phyloP scores from a whole-genome alignment of 73 alveolate genomes.

The Durusdinium trenchii region DNA sequence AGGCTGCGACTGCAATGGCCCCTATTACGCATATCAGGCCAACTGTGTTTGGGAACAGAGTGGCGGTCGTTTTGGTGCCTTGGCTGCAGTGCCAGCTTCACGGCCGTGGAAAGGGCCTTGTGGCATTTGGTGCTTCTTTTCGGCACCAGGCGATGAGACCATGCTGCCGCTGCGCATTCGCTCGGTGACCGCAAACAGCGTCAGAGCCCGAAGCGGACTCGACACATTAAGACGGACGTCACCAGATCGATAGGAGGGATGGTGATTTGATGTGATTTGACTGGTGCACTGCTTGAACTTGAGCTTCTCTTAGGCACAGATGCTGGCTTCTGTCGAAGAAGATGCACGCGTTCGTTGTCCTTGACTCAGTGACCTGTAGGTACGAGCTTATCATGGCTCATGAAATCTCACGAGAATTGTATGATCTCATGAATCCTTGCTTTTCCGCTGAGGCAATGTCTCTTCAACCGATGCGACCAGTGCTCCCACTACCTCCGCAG shows the following conservation, averaged over 20 bases:
- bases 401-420: not conserved
- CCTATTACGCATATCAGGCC: constrained; percentile 77
- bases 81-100: too few species aligned
- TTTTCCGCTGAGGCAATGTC: constrained; percentile 44
- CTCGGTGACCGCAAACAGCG: constrained; percentile 28
- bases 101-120: too few species aligned
- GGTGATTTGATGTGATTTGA: too few species aligned
- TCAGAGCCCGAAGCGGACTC: not conserved
- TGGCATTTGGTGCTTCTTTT: not conserved
- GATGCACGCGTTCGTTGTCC: constrained; percentile 53
- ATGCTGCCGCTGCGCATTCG: constrained; percentile 41
- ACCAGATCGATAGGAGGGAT: too few species aligned
- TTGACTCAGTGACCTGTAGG: not conserved
- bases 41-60: constrained; percentile 83
- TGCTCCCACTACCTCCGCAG: constrained; percentile 53
- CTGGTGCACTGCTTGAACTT: not conserved
- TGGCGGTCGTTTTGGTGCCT: constrained; percentile 71
- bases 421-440: not conserved
- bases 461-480: not conserved
- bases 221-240: too few species aligned
- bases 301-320: constrained; percentile 41
- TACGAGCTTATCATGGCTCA: not conserved
- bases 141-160: constrained; percentile 76
- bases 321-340: constrained; percentile 6
- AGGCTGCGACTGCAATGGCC: constrained; percentile 93